Percentiles rank a stretch among this genome's conserved stretches.
Conservation (phyloP, 768 basidiomycete genomes). For the Agaricus subrufescens region DNA sequence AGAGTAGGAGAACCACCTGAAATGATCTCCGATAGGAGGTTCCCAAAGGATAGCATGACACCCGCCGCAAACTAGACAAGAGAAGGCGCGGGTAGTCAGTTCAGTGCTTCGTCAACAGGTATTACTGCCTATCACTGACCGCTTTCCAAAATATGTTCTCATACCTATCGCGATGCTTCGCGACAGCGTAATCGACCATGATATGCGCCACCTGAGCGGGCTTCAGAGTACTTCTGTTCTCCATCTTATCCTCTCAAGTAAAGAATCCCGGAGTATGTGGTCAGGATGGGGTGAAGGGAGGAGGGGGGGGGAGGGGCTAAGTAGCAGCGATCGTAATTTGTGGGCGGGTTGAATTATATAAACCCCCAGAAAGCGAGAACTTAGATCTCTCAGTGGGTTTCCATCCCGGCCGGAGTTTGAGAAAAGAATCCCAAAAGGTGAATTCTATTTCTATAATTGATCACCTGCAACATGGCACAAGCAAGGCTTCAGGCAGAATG, state of each 20-base stretch:
- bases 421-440: too few species aligned
- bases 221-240: slow-evolving; percentile 16
- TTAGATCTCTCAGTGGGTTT: too few species aligned
- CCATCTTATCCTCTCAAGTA: neutral
- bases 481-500: too few species aligned
- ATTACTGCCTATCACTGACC: slow-evolving; percentile 31
- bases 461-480: too few species aligned
- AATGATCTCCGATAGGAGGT: slow-evolving; percentile 55
- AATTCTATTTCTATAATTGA: too few species aligned
- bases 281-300: neutral
- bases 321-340: neutral
- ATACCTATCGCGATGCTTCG: slow-evolving; percentile 60
- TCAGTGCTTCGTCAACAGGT: too few species aligned
- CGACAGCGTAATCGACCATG: slow-evolving; percentile 53
- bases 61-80: slow-evolving; percentile 57
- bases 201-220: slow-evolving; percentile 53
- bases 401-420: too few species aligned
- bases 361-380: too few species aligned
- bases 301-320: neutral
- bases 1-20: slow-evolving; percentile 54
- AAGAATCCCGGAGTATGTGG: neutral
- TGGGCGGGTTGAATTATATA: neutral
- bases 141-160: slow-evolving; percentile 65
- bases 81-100: neutral
- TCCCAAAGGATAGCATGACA: slow-evolving; percentile 72